Base-by-base conservation (phyloP, 2,329 filamentous ascomycete genomes). In the Claviceps pusilla region DNA sequence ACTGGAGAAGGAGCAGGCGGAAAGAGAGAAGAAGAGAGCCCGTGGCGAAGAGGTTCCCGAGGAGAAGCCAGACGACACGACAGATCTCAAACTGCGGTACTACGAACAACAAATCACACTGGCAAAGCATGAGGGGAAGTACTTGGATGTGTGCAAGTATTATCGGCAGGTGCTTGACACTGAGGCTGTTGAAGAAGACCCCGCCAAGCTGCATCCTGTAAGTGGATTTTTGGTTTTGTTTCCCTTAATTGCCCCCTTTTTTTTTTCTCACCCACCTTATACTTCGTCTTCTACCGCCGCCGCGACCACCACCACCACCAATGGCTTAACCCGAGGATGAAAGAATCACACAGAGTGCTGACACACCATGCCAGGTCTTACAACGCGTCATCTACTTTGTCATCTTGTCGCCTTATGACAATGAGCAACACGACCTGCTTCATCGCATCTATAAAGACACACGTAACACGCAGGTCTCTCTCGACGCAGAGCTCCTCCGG, bases 351-450 rank as follows among this genome's bases (percentile, higher is more conserved):
- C 14, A 39, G 14, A 37, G 3, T 33, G 24, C 51, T 52, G 43
- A 52, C 33, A 39, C 19, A 12, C 19, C 9, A 29, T 19, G 12
- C n/a, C 39, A 94, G 89, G 82, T 89, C 19, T 80, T 98, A 47
- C 89, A 95, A 74, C 83, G 93, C 65, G 89, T 97, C 68, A 90
- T 97, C 71, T 97, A 95, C 78, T 98, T 95, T 71, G 83, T 95
- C 68, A 93, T 97, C 60, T 86, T 98, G 52, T 87, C 93, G 7
- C 90, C 93, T 7, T 89, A 97, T 71, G 91, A 98, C 74, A 98
- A 98, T 71, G 93, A 98, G 70, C 93, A 98, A 69, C 93, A 91
- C 62, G 93, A 98, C 63, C 85, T 98, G 54, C 83, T 98, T 57
- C 90, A 98, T 73, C 87, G 93, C 64, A 86, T 98, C 62, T 82